Base-by-base conservation (phyloP, 2,329 filamentous ascomycete species). In the Colletotrichum tabaci region DNA sequence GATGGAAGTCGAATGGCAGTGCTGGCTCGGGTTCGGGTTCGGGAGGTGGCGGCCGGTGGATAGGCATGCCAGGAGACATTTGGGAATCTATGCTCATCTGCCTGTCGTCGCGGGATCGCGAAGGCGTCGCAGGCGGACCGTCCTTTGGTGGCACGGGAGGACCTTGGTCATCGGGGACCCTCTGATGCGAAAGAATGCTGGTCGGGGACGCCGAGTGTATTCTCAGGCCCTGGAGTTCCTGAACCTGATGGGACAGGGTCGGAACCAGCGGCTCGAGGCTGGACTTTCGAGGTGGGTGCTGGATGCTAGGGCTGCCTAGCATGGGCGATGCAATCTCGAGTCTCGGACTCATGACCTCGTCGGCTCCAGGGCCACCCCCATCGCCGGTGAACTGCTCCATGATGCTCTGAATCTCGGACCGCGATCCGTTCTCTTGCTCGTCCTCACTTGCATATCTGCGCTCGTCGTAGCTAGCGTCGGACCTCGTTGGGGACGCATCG, bases 1-100 rank as follows among this genome's bases (percentile, higher is more conserved):
- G 91, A 82, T 99, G 96, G 77, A 99, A 99, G 82, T 99, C 96
- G 77, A 99, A 99, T 0, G 95, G 94, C 38, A 97, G 88, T 56
- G 93, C 88, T 9, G 95, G 92, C 79, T 98, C 96, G 0, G 93
- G 93, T 71, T 92, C 90, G 0, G 90, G 90, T 70, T 93, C 92
- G 0, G 93, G 93, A 9, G 91, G 92, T 9, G 92, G 92, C 16
- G 91, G 91, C 12, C 90, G 86, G 74, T 92, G 86, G 46, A 89
- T 82, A 10, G 88, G 84, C 2, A 85, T 77, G 2, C 82, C 81
- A 2, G 88, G 86, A 1, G 87, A 88, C 67, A 85, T 77, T 3
- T 86, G 84, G 0, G 80, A 79, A 2, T 82, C 82, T 2, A 73
- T 26, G 56, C 72, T 74, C 35, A 74, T 72, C 13, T 75, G 69